A percentile compares a stretch with the other conserved stretches of the same genome.
phyloP scores from a whole-genome alignment of 495 filamentous ascomycete species.

The Xylaria cubensis region DNA sequence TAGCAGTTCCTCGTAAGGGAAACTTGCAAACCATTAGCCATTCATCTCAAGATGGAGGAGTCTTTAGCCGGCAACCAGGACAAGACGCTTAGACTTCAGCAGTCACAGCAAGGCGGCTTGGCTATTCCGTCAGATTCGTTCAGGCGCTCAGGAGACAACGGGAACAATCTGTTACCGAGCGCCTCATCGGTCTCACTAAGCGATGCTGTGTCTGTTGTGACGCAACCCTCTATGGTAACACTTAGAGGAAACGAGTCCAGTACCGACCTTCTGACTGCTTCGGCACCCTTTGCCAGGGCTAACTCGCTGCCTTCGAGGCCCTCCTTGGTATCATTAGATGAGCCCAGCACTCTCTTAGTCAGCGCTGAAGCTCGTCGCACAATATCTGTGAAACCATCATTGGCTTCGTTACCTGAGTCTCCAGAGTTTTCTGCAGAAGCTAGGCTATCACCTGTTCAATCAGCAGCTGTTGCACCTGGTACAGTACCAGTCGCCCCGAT shows the following conservation, averaged over 20 bases:
- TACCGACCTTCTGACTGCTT: slow-evolving; percentile 33
- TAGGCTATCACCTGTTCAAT: slow-evolving; percentile 34
- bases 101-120: slow-evolving; percentile 22
- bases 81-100: background rate
- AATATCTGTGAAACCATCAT: slow-evolving; percentile 34
- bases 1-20: slow-evolving; percentile 2
- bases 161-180: slow-evolving; percentile 8
- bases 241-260: slow-evolving; percentile 29
- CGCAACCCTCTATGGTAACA: slow-evolving; percentile 28
- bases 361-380: slow-evolving; percentile 22
- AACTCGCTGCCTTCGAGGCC: slow-evolving; percentile 35
- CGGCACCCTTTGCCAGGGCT: slow-evolving; percentile 35
- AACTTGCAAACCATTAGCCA: slow-evolving; percentile 7
- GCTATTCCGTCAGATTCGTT: slow-evolving; percentile 1
- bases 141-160: background rate
- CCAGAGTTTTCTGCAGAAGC: slow-evolving; percentile 30
- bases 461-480: slow-evolving; percentile 19
- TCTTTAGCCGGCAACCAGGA: slow-evolving; percentile 10
- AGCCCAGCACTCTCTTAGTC: slow-evolving; percentile 16
- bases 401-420: slow-evolving; percentile 33
- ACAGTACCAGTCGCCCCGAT: background rate
- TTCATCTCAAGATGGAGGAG: slow-evolving; percentile 10
- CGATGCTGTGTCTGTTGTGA: slow-evolving; percentile 28
- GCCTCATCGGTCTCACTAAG: slow-evolving; percentile 8
- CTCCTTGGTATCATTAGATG: slow-evolving; percentile 29